phyloP scores from a whole-genome alignment of 768 basidiomycete genomes.

The Lentinula edodes region DNA sequence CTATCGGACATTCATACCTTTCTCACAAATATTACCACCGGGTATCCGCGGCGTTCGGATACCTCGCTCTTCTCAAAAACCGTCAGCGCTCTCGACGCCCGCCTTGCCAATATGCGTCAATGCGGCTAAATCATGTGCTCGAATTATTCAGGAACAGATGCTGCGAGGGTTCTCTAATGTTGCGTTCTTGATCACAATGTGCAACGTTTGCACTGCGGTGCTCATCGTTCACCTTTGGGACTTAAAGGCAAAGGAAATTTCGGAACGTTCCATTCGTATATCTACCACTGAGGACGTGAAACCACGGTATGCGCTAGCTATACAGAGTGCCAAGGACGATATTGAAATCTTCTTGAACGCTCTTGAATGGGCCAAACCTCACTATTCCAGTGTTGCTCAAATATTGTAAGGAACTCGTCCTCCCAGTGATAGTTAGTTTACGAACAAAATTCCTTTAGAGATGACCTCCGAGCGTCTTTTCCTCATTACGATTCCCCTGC shows the following conservation, averaged over 20 bases:
- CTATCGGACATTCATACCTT: constrained; percentile 62
- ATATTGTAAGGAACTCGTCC: constrained; percentile 26
- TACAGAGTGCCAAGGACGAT: constrained; percentile 32
- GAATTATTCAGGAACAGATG: constrained; percentile 52
- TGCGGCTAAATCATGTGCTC: constrained; percentile 55
- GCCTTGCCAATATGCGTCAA: constrained; percentile 54
- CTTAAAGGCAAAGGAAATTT: constrained; percentile 40
- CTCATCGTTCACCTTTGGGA: constrained; percentile 58
- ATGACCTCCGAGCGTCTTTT: constrained; percentile 5
- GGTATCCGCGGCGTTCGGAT: constrained; percentile 1
- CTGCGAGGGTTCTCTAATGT: constrained; percentile 36
- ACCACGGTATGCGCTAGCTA: constrained; percentile 23
- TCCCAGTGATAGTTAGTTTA: not conserved
- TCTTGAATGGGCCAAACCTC: constrained; percentile 29
- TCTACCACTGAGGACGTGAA: constrained; percentile 24
- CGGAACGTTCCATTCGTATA: constrained; percentile 16
- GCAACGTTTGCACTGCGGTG: constrained; percentile 46
- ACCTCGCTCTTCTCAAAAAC: not conserved
- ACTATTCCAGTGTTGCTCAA: constrained; percentile 27
- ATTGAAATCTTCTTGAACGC: constrained; percentile 36
- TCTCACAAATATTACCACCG: not conserved
- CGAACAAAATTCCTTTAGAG: not conserved
- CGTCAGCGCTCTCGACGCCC: constrained; percentile 25
- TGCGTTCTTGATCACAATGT: constrained; percentile 36
- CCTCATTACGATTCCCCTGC: not conserved